Conservation (phyloP, 1,284 basidiomycete genomes). For the Inonotus hispidus region DNA sequence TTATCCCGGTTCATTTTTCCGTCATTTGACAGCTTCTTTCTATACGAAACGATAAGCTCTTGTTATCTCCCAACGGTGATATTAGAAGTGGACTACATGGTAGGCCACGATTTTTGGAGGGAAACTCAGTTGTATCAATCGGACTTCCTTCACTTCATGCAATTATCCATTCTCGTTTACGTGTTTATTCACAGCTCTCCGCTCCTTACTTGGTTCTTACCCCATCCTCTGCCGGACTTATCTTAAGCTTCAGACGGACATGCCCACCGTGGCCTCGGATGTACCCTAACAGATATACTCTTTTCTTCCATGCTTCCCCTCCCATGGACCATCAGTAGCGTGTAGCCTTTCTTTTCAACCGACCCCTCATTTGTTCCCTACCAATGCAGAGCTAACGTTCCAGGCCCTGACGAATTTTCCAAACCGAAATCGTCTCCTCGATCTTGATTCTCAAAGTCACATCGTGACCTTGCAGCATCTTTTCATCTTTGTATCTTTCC, state of each 20-base stretch:
- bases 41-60: background rate
- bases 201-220: background rate
- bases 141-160: background rate
- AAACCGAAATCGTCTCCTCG: background rate
- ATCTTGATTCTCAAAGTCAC: background rate
- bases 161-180: background rate
- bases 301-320: background rate
- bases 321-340: background rate
- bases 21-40: too few species aligned
- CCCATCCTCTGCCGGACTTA: background rate
- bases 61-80: background rate
- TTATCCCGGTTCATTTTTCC: too few species aligned
- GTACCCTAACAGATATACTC: background rate
- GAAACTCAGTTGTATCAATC: background rate
- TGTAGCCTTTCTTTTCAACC: conserved; percentile 2
- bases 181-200: background rate
- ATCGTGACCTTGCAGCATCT: background rate
- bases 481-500: background rate
- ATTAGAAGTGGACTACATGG: background rate
- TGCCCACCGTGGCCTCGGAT: background rate
- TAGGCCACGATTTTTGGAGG: background rate
- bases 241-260: background rate
- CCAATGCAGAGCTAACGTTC: background rate
- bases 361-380: background rate
- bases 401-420: background rate